These are phyloP conservation scores for Durio zibethinus DNA, from an alignment of 345 rosid genomes.

Conservation along the genomic window DNA sequence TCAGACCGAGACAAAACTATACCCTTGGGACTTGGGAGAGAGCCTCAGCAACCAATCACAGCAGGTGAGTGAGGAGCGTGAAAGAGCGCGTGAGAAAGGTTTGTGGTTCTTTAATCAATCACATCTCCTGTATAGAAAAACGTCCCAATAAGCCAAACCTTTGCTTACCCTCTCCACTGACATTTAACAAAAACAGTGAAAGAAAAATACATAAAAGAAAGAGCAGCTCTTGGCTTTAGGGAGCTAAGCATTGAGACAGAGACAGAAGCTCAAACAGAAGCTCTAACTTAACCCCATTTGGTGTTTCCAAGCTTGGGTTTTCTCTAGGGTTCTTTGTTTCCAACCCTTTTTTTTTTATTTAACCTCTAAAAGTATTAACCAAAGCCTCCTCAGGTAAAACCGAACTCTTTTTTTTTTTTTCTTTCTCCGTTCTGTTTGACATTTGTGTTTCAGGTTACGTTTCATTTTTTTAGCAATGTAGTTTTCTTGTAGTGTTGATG, in stretches of 20 bases:
- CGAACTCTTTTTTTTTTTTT: neutral
- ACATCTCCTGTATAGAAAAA: neutral
- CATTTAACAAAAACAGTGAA: neutral
- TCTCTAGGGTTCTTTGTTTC: constrained; percentile 4
- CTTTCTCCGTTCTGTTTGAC: neutral
- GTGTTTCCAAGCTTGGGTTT: neutral
- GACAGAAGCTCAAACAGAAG: neutral
- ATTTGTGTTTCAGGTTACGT: constrained; percentile 2
- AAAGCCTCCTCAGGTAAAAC: constrained; percentile 13
- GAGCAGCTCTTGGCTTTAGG: neutral
- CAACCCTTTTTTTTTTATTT: neutral
- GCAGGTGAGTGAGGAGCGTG: constrained; percentile 19
- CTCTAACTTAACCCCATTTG: neutral
- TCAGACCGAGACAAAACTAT: neutral
- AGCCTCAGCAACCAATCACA: constrained; percentile 10
- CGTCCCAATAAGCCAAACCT: neutral
- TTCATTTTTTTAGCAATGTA: constrained; percentile 4
- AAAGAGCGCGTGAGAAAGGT: constrained; percentile 2
- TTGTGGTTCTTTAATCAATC: constrained; percentile 12
- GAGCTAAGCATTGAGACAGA: neutral
- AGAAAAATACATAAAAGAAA: neutral
- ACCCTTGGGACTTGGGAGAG: neutral
- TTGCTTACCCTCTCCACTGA: neutral
- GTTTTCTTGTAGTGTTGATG: neutral
- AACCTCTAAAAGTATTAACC: neutral